Evolutionary conservation across 2,329 filamentous ascomycete genomes (phyloP).

Genomic region (Diplodia intermedia): DNA sequence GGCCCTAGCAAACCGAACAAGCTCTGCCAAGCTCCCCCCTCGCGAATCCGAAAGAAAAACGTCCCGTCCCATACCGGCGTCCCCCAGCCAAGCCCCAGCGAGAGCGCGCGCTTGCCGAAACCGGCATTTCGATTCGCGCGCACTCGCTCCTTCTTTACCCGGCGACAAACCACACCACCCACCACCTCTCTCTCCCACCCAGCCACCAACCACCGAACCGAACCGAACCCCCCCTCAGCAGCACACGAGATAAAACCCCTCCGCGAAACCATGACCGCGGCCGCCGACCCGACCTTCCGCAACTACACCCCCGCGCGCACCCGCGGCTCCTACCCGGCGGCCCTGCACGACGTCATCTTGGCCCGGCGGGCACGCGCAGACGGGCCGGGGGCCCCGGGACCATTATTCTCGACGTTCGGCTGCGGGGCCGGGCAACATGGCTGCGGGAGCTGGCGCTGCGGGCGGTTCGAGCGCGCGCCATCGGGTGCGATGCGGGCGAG

Average conservation of each 20-base stretch:
- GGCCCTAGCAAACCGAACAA: neutral
- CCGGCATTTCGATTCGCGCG: neutral
- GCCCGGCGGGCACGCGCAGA: constrained; percentile 56
- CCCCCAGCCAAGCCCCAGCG: neutral
- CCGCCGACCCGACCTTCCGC: constrained; percentile 51
- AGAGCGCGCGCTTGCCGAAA: neutral
- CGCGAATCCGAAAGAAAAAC: no score
- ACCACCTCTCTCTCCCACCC: neutral
- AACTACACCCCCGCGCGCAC: constrained; percentile 54
- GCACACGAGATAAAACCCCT: no score
- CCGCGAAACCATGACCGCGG: no score
- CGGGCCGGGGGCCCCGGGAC: no score
- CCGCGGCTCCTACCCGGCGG: constrained; percentile 54
- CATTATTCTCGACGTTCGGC: constrained; percentile 65
- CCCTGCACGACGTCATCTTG: constrained; percentile 58
- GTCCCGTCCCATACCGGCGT: no score
- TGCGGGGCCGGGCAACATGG: constrained; percentile 62
- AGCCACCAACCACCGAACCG: no score
- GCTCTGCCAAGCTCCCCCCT: neutral
- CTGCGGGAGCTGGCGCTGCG: constrained; percentile 54
- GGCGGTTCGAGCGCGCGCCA: constrained; percentile 53
- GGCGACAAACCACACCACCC: neutral
- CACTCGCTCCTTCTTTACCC: neutral
- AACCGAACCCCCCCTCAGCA: no score
- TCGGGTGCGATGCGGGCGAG: constrained; percentile 60